phyloP scores from a whole-genome alignment of 2,329 filamentous ascomycete genomes.

The Arthroderma uncinatum region DNA sequence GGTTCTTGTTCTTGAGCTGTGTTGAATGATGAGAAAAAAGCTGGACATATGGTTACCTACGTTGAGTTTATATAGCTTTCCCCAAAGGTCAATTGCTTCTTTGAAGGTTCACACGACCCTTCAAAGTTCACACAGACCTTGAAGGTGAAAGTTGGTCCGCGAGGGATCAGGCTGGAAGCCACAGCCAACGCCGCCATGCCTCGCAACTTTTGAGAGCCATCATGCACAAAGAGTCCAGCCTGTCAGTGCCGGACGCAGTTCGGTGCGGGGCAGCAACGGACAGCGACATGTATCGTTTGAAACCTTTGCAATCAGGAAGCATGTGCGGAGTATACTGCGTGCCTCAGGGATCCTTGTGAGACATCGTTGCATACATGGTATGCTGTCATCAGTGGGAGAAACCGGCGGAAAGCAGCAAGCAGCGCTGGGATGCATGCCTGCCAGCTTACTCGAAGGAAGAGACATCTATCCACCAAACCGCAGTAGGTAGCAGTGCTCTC shows the following conservation, averaged over 20 bases:
- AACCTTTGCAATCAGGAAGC: neutral
- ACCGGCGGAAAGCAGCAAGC: neutral
- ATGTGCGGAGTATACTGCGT: neutral
- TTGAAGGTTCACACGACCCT: neutral
- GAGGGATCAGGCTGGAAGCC: neutral
- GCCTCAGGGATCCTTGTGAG: neutral
- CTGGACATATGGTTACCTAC: neutral
- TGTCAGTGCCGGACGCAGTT: neutral
- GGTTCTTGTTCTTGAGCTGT: neutral
- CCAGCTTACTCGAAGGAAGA: neutral
- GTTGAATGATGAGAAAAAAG: neutral
- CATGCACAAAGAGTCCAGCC: neutral
- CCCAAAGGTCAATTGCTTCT: neutral
- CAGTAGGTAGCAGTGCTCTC: neutral
- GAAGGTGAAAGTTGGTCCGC: neutral
- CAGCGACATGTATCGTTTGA: neutral
- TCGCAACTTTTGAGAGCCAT: neutral
- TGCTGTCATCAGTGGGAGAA: neutral
- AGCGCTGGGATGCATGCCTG: neutral
- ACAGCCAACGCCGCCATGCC: neutral
- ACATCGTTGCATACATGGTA: neutral
- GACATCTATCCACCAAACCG: neutral
- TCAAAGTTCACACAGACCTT: neutral
- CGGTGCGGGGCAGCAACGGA: neutral
- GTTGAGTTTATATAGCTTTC: slow-evolving; percentile 1